Evolutionary conservation across 306 rosid genomes (phyloP), one percentile per base, ranked within the genome.

Genomic region (Abrus precatorius): DNA sequence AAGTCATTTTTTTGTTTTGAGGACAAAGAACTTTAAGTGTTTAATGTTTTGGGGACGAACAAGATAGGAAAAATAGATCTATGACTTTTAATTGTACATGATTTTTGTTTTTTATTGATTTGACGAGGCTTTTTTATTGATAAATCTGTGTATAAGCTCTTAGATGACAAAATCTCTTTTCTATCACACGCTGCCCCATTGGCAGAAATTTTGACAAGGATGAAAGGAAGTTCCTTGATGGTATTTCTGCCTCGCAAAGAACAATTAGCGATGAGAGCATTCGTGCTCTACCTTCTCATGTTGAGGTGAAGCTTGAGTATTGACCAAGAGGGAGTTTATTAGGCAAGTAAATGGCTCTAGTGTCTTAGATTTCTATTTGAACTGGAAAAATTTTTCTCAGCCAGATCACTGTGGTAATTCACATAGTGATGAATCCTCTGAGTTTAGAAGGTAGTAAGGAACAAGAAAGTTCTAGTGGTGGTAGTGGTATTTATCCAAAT

Each of bases 181-280:
- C 84, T 93, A 10, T 53, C 92, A 50, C 91, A 90, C 44, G 32
- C 92, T 75, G 83, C 88, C 90, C 89, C 45, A 96, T 96, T 82
- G 99, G 99, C 20, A 87, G 94, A 81, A 93, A 96, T 83, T 96
- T 96, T 48, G 99, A 96, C 47, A 98, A 96, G 86, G 99, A 96
- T 86, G 99, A 96, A 82, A 84, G 99, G 27, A 96, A 90, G 90
- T 98, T 98, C 4, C 83, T 96, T 0, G 98, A 91, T 74, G 98
- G 97, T 8, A 79, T 69, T 5, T 92, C 96, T 1, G 86, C 74
- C 9, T 93, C 97, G 0, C 85, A 97, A 44, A 86, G 93, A 84
- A 89, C 89, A 7, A 83, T 90, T 33, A 83, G 93, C 27, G 97
- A 93, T 75, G 99, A 93, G 36, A 93, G 93, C 82, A 76, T 89